Percentiles rank a stretch among this genome's conserved stretches.
Evolutionary conservation across 371 early-diverging fungal genomes (phyloP).

Genomic region (Thermomucor indicae-seudaticae): DNA sequence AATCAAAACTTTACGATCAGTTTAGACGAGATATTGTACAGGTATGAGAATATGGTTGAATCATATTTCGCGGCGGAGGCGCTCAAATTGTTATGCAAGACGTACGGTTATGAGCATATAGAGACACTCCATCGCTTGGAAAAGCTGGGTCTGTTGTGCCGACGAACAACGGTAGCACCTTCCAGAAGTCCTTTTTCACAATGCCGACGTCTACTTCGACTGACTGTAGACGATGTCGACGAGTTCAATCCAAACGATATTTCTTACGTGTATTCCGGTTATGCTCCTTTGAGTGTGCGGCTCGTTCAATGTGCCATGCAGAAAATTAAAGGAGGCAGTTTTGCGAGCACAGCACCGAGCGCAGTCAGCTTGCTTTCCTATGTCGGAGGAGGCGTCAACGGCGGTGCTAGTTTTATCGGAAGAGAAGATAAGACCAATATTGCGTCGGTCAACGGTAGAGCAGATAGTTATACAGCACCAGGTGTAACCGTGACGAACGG

Average conservation of each 20-base stretch:
- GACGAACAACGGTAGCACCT: conserved; percentile 37
- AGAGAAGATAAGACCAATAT: conserved; percentile 4
- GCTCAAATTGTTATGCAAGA: conserved; percentile 33
- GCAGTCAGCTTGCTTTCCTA: conserved; percentile 36
- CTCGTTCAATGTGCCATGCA: conserved; percentile 82
- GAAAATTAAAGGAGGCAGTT: conserved; percentile 19
- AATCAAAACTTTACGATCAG: conserved; percentile 73
- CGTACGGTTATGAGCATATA: conserved; percentile 90
- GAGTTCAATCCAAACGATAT: conserved; percentile 85
- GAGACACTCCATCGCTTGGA: conserved; percentile 76
- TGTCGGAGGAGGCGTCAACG: conserved; percentile 20
- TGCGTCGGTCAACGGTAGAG: not conserved
- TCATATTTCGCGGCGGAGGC: not conserved
- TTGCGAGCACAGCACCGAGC: conserved; percentile 15
- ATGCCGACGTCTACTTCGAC: conserved; percentile 65
- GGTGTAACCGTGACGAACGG: conserved; percentile 27
- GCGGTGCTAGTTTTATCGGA: conserved; percentile 11
- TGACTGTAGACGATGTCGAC: conserved; percentile 86
- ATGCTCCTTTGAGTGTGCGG: conserved; percentile 87
- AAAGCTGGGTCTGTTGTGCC: conserved; percentile 61
- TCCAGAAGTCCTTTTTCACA: conserved; percentile 49
- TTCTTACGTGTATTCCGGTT: conserved; percentile 92
- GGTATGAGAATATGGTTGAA: conserved; percentile 26
- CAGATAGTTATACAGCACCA: not conserved
- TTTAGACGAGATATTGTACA: conserved; percentile 81